Percentiles rank a stretch among this genome's conserved stretches.
Conservation (phyloP, 768 basidiomycete species). For the Tylopilus plumbeoviolaceoides region DNA sequence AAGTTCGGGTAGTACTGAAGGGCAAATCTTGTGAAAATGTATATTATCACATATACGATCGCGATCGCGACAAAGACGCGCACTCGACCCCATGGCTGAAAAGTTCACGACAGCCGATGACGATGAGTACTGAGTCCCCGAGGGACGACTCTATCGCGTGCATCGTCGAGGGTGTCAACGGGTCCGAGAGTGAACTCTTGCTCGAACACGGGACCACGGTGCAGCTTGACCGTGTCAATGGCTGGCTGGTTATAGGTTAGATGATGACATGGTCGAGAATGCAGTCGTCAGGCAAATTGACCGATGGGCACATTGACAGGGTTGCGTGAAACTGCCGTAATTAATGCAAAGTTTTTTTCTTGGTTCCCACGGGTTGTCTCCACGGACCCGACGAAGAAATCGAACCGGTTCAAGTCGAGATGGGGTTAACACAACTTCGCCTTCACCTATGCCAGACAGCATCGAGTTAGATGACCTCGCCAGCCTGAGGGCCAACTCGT, state of each 20-base stretch:
- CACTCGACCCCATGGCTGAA: conserved; percentile 40
- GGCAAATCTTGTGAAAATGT: conserved; percentile 12
- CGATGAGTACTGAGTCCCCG: conserved; percentile 38
- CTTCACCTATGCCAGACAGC: conserved; percentile 26
- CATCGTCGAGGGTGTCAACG: conserved; percentile 27
- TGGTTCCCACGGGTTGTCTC: neutral
- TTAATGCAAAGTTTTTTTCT: no score
- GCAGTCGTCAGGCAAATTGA: no score
- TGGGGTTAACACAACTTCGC: conserved; percentile 1
- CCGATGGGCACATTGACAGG: no score
- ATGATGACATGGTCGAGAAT: no score
- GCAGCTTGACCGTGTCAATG: no score
- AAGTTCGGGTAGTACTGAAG: conserved; percentile 23
- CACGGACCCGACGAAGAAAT: conserved; percentile 16
- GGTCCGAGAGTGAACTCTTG: conserved; percentile 31
- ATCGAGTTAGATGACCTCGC: conserved; percentile 42
- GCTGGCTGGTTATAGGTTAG: no score
- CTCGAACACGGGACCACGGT: conserved; percentile 35
- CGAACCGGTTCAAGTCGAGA: neutral
- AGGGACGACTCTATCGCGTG: conserved; percentile 25
- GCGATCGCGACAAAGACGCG: neutral
- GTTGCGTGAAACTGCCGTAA: no score
- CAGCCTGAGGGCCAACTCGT: conserved; percentile 1
- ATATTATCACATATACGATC: neutral
- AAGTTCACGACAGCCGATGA: conserved; percentile 35